These are phyloP conservation scores for Syncephalastrum racemosum DNA, from an alignment of 371 early-diverging fungal genomes.

Conservation along the genomic window DNA sequence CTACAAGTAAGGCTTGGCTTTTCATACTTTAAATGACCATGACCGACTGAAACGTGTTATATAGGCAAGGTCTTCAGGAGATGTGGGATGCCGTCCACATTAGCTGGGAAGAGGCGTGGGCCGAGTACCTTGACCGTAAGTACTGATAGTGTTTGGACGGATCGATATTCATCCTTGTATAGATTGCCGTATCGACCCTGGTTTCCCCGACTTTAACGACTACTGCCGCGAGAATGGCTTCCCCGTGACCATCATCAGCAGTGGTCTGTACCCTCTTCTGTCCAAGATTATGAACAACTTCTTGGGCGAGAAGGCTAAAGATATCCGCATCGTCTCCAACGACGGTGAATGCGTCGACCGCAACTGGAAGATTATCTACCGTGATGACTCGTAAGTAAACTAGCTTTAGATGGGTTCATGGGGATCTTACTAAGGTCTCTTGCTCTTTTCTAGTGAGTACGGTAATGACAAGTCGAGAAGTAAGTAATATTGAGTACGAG, in stretches of 20 bases:
- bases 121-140: slow-evolving; percentile 50
- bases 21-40: background rate
- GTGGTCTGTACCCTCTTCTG: slow-evolving; percentile 51
- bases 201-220: slow-evolving; percentile 49
- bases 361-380: slow-evolving; percentile 58
- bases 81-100: slow-evolving; percentile 65
- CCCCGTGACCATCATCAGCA: slow-evolving; percentile 60
- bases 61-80: slow-evolving; percentile 43
- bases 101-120: slow-evolving; percentile 60
- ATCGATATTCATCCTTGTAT: background rate
- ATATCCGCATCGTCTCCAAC: slow-evolving; percentile 51
- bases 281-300: slow-evolving; percentile 48
- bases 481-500: slow-evolving; percentile 18
- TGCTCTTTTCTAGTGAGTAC: slow-evolving; percentile 25
- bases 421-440: background rate
- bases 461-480: slow-evolving; percentile 63
- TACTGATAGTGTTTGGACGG: background rate
- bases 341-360: slow-evolving; percentile 36
- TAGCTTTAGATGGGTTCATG: background rate
- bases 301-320: slow-evolving; percentile 40
- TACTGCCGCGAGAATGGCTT: slow-evolving; percentile 42
- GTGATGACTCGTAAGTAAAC: slow-evolving; percentile 51
- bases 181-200: slow-evolving; percentile 50
- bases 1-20: slow-evolving; percentile 26
- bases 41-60: background rate